phyloP scores from a whole-genome alignment of 148 eudicot species.

The Camellia sinensis region DNA sequence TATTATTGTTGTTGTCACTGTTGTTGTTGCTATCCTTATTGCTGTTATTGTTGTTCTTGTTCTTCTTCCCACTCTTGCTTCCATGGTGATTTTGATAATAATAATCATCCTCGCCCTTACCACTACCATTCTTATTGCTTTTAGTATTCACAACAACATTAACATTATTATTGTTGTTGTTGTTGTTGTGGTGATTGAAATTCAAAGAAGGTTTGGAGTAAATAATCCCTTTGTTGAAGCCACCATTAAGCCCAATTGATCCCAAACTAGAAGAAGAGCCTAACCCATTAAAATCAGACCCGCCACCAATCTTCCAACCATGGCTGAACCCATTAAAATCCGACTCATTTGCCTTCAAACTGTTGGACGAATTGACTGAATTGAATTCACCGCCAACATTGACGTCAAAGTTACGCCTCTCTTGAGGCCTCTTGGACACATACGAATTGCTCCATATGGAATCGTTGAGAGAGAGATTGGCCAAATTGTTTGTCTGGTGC shows the following conservation, averaged over 20 bases:
- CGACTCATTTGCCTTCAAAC: not conserved
- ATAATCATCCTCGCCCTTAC: conserved; percentile 34
- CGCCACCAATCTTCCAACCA: not conserved
- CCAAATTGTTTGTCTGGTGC: conserved; percentile 51
- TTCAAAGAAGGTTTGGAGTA: conserved; percentile 51
- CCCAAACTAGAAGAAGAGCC: not conserved
- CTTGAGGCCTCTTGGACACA: conserved; percentile 47
- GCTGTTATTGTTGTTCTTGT: conserved; percentile 17
- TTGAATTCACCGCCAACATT: conserved; percentile 49
- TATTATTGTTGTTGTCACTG: conserved; percentile 24
- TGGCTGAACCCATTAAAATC: conserved; percentile 27
- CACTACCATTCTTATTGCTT: conserved; percentile 26
- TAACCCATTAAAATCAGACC: not conserved
- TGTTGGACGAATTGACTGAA: not conserved
- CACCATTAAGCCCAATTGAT: not conserved
- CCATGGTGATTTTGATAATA: not conserved
- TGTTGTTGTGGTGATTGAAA: not conserved
- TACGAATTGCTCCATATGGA: conserved; percentile 82
- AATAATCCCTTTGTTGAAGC: conserved; percentile 55
- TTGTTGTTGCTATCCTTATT: conserved; percentile 34
- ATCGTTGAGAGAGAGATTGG: conserved; percentile 75
- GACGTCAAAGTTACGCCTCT: conserved; percentile 73
- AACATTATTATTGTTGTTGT: conserved; percentile 23
- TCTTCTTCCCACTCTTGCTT: not conserved
- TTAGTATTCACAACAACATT: conserved; percentile 31